phyloP scores from a whole-genome alignment of 2,329 filamentous ascomycete species.

The Aspergillus ustus region DNA sequence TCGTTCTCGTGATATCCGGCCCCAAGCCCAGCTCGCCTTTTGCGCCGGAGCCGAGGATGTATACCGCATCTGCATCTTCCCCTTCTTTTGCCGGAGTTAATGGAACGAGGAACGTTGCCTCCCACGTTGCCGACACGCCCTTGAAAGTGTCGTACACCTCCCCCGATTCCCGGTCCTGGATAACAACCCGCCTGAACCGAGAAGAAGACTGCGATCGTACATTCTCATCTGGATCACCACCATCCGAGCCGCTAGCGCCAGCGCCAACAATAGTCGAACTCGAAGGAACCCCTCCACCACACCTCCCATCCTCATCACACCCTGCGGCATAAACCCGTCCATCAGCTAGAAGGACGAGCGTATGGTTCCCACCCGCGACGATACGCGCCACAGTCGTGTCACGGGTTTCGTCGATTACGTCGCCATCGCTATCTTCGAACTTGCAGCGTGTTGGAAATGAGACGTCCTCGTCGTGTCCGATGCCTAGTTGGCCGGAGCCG shows the following conservation, averaged over 20 bases:
- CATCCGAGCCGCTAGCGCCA: not conserved
- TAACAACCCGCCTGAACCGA: constrained; percentile 34
- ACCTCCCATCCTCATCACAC: constrained; percentile 56
- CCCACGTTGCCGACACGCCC: constrained; percentile 76
- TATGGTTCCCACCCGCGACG: constrained; percentile 82
- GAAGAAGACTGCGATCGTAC: constrained; percentile 16
- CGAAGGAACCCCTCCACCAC: constrained; percentile 30
- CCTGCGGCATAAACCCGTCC: constrained; percentile 70
- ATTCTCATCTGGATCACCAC: constrained; percentile 1
- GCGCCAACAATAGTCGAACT: not conserved
- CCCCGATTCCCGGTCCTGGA: constrained; percentile 20
- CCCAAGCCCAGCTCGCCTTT: constrained; percentile 77
- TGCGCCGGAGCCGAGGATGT: constrained; percentile 66
- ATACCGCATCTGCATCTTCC: constrained; percentile 51
- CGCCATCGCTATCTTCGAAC: constrained; percentile 49
- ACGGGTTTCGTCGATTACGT: not conserved
- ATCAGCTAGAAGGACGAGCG: constrained; percentile 67
- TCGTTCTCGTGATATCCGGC: constrained; percentile 28
- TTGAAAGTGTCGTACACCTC: constrained; percentile 38
- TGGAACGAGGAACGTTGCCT: constrained; percentile 67
- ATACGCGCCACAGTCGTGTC: constrained; percentile 38
- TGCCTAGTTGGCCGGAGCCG: constrained; percentile 73
- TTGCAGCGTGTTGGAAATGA: constrained; percentile 66
- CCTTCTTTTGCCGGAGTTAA: constrained; percentile 44
- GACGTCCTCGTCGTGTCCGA: constrained; percentile 73